phyloP scores from a whole-genome alignment of 352 stramenopile species.

The Vaucheria bursata region DNA sequence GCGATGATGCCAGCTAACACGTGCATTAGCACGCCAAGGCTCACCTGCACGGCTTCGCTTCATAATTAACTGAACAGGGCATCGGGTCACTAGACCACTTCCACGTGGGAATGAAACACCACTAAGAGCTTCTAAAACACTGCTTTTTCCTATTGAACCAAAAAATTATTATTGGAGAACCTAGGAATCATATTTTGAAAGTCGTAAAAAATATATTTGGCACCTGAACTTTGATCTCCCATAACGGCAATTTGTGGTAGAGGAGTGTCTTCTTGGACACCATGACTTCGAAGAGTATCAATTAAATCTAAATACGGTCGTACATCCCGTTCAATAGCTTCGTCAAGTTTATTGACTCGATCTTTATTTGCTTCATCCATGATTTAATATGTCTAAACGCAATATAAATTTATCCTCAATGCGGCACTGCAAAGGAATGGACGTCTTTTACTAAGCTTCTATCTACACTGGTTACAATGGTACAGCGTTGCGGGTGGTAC shows the following conservation, averaged over 20 bases:
- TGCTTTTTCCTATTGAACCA: slow-evolving; percentile 63
- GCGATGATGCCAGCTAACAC: slow-evolving; percentile 19
- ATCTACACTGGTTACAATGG: too few species aligned
- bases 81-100: slow-evolving; percentile 63
- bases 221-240: slow-evolving; percentile 11
- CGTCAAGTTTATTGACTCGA: slow-evolving; percentile 47
- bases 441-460: too few species aligned
- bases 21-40: slow-evolving; percentile 26
- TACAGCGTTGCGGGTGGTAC: too few species aligned
- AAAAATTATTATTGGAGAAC: neutral
- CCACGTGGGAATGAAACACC: slow-evolving; percentile 65
- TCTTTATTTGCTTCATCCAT: too few species aligned
- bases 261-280: slow-evolving; percentile 40
- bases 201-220: neutral
- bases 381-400: too few species aligned
- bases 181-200: neutral
- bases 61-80: slow-evolving; percentile 62
- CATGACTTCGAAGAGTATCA: slow-evolving; percentile 33
- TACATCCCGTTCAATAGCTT: slow-evolving; percentile 44
- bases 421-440: too few species aligned
- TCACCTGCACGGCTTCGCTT: slow-evolving; percentile 47
- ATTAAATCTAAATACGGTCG: slow-evolving; percentile 46
- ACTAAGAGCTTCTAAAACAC: slow-evolving; percentile 64
- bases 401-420: too few species aligned
- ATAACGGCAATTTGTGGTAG: slow-evolving; percentile 45